Conservation (phyloP, 2,329 filamentous ascomycete species). For the Diaporthe nobilis region DNA sequence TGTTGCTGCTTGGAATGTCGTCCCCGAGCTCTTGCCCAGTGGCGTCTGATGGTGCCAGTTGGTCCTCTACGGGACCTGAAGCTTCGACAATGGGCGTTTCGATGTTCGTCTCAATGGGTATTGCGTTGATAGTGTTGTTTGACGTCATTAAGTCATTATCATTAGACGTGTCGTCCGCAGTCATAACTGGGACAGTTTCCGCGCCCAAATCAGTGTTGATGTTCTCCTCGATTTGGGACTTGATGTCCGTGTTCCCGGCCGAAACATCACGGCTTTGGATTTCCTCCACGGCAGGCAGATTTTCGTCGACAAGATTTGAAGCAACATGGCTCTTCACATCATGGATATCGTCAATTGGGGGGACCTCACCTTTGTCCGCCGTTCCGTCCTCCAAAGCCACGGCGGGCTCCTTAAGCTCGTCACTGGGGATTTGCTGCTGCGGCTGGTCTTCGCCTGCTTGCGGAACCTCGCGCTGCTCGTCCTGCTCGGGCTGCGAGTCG, state of each 20-base stretch:
- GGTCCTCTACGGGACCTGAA: neutral
- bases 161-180: conserved; percentile 16
- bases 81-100: conserved; percentile 12
- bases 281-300: conserved; percentile 24
- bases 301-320: conserved; percentile 41
- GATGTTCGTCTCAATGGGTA: conserved; percentile 20
- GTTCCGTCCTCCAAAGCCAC: conserved; percentile 16
- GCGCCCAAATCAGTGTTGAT: neutral
- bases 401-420: conserved; percentile 17
- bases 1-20: neutral
- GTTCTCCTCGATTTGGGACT: neutral
- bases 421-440: conserved; percentile 8
- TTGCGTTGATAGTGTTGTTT: conserved; percentile 16
- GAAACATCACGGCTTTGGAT: conserved; percentile 26
- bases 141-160: conserved; percentile 23
- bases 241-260: conserved; percentile 28
- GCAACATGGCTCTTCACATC: conserved; percentile 41
- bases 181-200: conserved; percentile 5
- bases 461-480: neutral
- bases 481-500: neutral
- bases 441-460: neutral
- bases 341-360: conserved; percentile 39
- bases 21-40: neutral
- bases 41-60: neutral
- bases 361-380: conserved; percentile 40